phyloP scores from a whole-genome alignment of 116 monocot species.

The Cymodocea nodosa region DNA sequence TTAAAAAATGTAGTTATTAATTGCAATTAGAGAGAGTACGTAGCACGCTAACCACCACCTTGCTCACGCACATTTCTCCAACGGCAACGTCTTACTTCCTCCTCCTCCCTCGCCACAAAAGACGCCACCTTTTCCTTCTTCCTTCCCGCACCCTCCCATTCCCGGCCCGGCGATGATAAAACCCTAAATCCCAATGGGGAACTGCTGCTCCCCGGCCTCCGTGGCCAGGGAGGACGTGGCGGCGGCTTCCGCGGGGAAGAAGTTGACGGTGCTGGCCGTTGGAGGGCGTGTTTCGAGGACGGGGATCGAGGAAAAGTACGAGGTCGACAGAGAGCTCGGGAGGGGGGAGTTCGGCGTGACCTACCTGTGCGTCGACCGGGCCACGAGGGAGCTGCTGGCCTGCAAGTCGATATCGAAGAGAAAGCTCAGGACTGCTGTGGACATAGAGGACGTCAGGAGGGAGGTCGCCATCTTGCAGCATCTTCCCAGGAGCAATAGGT shows the following conservation, averaged over 20 bases:
- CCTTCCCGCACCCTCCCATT: too few relatives aligned
- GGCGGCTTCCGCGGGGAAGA: neutral
- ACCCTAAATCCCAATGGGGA: constrained; percentile 5
- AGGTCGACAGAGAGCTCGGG: constrained; percentile 13
- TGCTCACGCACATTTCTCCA: too few relatives aligned
- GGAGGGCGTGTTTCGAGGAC: neutral
- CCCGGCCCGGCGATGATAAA: too few relatives aligned
- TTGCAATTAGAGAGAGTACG: too few relatives aligned
- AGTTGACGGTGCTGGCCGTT: too few relatives aligned
- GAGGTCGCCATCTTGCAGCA: constrained; percentile 18
- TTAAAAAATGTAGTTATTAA: too few relatives aligned
- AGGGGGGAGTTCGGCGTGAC: constrained; percentile 19
- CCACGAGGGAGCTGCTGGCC: constrained; percentile 8
- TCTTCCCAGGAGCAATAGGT: neutral
- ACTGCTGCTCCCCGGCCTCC: constrained; percentile 1
- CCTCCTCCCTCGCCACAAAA: too few relatives aligned
- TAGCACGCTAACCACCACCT: too few relatives aligned
- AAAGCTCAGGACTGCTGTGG: constrained; percentile 15
- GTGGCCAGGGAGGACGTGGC: neutral
- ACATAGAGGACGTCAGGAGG: constrained; percentile 15
- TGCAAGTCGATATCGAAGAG: constrained; percentile 22
- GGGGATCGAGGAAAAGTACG: constrained; percentile 1
- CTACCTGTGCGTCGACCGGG: constrained; percentile 13
- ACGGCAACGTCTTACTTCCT: too few relatives aligned
- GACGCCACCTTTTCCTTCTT: too few relatives aligned